Base-by-base conservation (phyloP, 495 filamentous ascomycete species). In the Aspergillus sparsus region DNA sequence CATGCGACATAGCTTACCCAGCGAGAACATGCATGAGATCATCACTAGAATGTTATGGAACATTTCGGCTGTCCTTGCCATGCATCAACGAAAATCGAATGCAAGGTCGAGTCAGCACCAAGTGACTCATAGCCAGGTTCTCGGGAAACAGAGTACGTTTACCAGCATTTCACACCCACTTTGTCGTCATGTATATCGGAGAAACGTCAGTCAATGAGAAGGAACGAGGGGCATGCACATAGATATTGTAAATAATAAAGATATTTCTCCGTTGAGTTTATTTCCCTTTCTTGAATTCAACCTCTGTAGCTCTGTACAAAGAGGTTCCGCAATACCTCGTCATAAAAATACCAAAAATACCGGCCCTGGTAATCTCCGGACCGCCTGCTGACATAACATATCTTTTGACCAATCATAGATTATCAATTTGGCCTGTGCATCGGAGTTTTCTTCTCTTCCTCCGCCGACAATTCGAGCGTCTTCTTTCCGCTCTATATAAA, bases 391-490 rank as follows among this genome's bases (percentile, higher is more conserved):
- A 65, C 57, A 52, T 37, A 64, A 59, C 54, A 44, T 1, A 0
- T 3, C 7, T 7, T 7, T 6, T 35, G 13, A 54, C 71, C 69
- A 74, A 74, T 74, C 58, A 68, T 13, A 11, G 5, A 1, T 3
- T 47, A 31, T 0, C 27, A 46, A 64, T 57, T 57, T 56, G 52
- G 18, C 65, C 52, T 49, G 36, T 41, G 42, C 58, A 61, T 62
- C 63, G 71, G 67, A 71, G 65, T 70, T 68, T 69, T 63, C 57
- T 34, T 52, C 36, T 47, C 27, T 36, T 59, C 54, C 49, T 60
- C 56, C 51, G 56, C 53, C 58, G 39, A 21, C 50, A 21, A 52
- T 70, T 71, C 65, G 65, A 67, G 66, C 57, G 62, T 64, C 61
- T 69, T 73, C 67, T 66, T 53, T 46, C 44, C 41, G 45, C 13